Conservation (phyloP, 225 moss, liverwort and hornwort species). For the Physcomitrium patens region DNA sequence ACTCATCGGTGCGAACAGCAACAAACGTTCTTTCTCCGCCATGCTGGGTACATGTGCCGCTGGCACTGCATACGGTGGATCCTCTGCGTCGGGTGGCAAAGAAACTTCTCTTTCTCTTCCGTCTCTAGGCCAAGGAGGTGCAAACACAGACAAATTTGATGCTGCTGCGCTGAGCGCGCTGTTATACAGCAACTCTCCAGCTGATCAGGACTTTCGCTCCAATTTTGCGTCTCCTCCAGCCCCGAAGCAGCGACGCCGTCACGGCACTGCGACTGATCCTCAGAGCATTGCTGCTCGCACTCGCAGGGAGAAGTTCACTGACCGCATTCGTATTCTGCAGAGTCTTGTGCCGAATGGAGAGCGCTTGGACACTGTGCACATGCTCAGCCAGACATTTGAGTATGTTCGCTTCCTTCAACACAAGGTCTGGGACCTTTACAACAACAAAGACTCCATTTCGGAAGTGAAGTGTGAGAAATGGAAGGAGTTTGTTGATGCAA, state of each 20-base stretch:
- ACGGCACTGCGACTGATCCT: slow-evolving; percentile 66
- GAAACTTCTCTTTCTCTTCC: neutral
- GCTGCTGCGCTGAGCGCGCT: slow-evolving; percentile 59
- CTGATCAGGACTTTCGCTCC: slow-evolving; percentile 32
- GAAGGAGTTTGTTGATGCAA: slow-evolving; percentile 87
- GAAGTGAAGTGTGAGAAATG: slow-evolving; percentile 79
- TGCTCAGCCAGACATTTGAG: slow-evolving; percentile 95
- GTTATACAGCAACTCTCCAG: slow-evolving; percentile 49
- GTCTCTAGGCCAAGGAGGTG: slow-evolving; percentile 20
- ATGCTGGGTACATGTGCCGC: slow-evolving; percentile 34
- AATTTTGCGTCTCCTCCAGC: neutral
- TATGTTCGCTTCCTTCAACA: slow-evolving; percentile 96
- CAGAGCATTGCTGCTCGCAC: slow-evolving; percentile 87
- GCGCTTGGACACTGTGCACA: slow-evolving; percentile 94
- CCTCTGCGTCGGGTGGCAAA: slow-evolving; percentile 15
- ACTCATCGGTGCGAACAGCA: slow-evolving; percentile 11
- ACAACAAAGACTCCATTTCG: slow-evolving; percentile 71
- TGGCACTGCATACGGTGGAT: no score
- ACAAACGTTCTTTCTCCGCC: slow-evolving; percentile 47
- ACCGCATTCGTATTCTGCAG: slow-evolving; percentile 91
- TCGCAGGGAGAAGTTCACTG: slow-evolving; percentile 91
- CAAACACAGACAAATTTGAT: slow-evolving; percentile 57
- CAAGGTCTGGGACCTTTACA: slow-evolving; percentile 97
- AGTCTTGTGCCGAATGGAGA: slow-evolving; percentile 95
- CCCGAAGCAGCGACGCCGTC: slow-evolving; percentile 60